Base-by-base conservation (phyloP, 2,329 filamentous ascomycete genomes). In the Grosmannia clavigera region DNA sequence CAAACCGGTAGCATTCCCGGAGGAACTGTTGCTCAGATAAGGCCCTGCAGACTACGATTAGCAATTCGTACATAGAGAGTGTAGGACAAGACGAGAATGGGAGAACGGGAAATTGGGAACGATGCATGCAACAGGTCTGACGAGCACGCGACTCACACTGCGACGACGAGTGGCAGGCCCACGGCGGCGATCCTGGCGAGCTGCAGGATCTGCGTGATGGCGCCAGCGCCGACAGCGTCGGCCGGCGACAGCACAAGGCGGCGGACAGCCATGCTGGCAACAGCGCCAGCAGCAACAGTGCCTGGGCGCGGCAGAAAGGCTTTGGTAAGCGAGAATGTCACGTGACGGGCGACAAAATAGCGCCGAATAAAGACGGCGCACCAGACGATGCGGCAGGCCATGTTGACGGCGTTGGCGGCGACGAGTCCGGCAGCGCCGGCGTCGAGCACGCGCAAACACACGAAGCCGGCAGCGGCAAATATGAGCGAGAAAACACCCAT, bases 331-430 rank as follows among this genome's bases (percentile, higher is more conserved):
- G 68, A 66, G 33, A 85, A 74, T 4, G 65, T 64, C 9, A 70
- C 71, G 2, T 73, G 76, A 52, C 79, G 73, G 19, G 68, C 69
- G 5, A 61, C 66, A 62, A 95, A 85, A 70, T 85, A 95, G 0
- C 70, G 65, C 40, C 71, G 74, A 60, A 96, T 88, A 69, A 96
- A 99, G 53, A 70, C 68, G 22, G 75, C 73, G 67, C 91, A 94
- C 89, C 91, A 99, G 9, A 82, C 63, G 61, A 95, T 95, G 63
- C 94, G 83, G 67, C 92, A 83, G 0, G 75, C 73, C 92, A 99
- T 96, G 70, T 96, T 97, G 66, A 96, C 82, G 54, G 82, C 85
- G 70, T 97, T 99, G 58, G 92, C 92, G 65, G 83, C 80, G 0
- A 99, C 90, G 52, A 99, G 75, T 0, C 94, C 94, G 51, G 80